Conservation (phyloP, 2,329 filamentous ascomycete genomes). For the Clarireedia monteithiana region DNA sequence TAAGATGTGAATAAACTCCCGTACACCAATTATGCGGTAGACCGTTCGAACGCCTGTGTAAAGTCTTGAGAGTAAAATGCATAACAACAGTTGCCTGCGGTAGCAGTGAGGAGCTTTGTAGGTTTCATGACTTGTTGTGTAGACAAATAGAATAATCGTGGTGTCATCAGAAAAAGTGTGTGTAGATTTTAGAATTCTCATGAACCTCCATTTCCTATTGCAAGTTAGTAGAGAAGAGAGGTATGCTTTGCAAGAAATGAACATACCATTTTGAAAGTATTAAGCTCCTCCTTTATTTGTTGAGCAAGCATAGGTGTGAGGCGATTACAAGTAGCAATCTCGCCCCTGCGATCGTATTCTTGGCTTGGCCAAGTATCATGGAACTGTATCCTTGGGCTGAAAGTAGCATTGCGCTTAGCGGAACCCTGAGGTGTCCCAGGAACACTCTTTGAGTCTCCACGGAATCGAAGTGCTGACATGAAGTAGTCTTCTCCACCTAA, state of each 20-base stretch:
- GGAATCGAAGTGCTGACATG: constrained; percentile 64
- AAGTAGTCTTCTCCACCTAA: constrained; percentile 83
- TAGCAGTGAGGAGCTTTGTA: constrained; percentile 15
- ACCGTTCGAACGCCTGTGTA: constrained; percentile 25
- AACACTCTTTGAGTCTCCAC: constrained; percentile 69
- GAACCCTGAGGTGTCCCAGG: constrained; percentile 67
- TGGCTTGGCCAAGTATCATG: constrained; percentile 93
- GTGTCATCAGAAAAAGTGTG: constrained; percentile 89
- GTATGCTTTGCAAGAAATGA: constrained; percentile 10
- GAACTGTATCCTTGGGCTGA: constrained; percentile 90
- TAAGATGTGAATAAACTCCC: constrained; percentile 29
- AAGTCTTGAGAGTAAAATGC: constrained; percentile 22
- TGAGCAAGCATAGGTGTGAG: constrained; percentile 94
- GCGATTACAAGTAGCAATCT: constrained; percentile 96
- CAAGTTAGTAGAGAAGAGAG: constrained; percentile 32
- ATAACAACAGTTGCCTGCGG: constrained; percentile 22
- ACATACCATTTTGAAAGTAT: constrained; percentile 97
- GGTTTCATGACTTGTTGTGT: constrained; percentile 7
- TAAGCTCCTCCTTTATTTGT: constrained; percentile 98
- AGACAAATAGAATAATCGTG: constrained; percentile 21
- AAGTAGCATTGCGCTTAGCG: constrained; percentile 56
- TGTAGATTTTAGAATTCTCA: constrained; percentile 97
- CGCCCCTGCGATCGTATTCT: constrained; percentile 92
- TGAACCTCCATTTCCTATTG: constrained; percentile 99
- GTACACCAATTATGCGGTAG: constrained; percentile 28